Evolutionary conservation across 352 stramenopile genomes (phyloP), one percentile per base, ranked within the genome.

Genomic region (Globisporangium iwayamae): DNA sequence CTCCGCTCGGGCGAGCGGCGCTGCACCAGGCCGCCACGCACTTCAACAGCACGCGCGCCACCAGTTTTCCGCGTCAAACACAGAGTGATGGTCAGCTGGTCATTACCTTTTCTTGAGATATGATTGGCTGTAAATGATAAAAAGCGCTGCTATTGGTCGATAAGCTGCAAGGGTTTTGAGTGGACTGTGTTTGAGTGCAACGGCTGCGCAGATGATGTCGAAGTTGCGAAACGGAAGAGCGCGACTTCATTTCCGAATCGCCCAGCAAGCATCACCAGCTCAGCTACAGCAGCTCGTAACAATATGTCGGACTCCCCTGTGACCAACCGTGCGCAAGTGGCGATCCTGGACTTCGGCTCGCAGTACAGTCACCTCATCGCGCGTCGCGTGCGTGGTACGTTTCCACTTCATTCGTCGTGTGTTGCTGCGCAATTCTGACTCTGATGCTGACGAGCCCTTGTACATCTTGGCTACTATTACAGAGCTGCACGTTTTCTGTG

Each of bases 361-460:
- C 98, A 99, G 82, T 99, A 99, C 86, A 98, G 91, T 72, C 97
- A 99, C 81, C 86, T 99, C 52, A 99, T 99, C 72, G 98, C 97
- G 51, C 89, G 98, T 72, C 89, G 98, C 51, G 94, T 99, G 56
- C 94, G 98, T 56, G 85, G 84, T 87, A 71, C 67, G 71, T 71
- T 25, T 39, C 20, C 1, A 41, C 14, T 6, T n/a, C 18, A 13
- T 39, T 45, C 14, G 4, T 14, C 6, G 45, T 10, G 7, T 56
- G 34, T 2, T 53, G 59, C 34, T 56, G 51, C 51, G 28, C 34
- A 11, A 55, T 9, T 43, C 7, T 56, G 51, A 3, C 30, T 32
- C 9, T 36, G 47, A 14, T 22, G 13, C 32, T 65, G 53, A 20
- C 20, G 46, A 36, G 13, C 39, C 36, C 39, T 51, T 73, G 18